phyloP scores from a whole-genome alignment of 164 flowering plant genomes.

The Vitis riparia region DNA sequence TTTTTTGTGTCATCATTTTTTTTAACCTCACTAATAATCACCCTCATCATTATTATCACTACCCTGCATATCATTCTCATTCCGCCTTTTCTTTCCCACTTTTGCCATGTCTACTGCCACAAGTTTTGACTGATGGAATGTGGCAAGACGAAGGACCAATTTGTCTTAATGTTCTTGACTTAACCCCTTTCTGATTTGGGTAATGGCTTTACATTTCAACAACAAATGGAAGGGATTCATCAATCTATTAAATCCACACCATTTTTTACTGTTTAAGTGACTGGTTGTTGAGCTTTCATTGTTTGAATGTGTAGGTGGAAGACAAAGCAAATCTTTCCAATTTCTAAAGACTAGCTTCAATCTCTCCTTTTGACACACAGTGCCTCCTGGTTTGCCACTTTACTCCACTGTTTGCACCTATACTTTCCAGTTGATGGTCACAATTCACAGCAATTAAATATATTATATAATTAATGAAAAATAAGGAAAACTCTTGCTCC shows the following conservation, averaged over 20 bases:
- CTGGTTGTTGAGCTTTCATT: not conserved
- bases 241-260: not conserved
- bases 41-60: not conserved
- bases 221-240: not conserved
- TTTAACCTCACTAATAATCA: not conserved
- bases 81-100: too few relatives aligned
- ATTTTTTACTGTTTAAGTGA: not conserved
- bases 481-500: too few relatives aligned
- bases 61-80: too few relatives aligned
- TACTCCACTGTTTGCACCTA: too few relatives aligned
- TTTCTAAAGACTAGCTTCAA: not conserved
- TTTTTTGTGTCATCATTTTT: constrained; percentile 8
- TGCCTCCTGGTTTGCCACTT: not conserved
- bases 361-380: not conserved
- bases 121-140: not conserved
- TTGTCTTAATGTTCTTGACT: too few relatives aligned
- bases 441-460: too few relatives aligned
- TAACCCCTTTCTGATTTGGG: too few relatives aligned
- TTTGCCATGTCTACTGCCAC: not conserved
- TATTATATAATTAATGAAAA: too few relatives aligned
- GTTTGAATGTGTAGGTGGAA: not conserved
- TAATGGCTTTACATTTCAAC: too few relatives aligned
- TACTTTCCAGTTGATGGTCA: too few relatives aligned
- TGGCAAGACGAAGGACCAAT: not conserved
- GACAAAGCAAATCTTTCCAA: constrained; percentile 3